Conservation (phyloP, 495 filamentous ascomycete genomes). For the Entonaema liquescens region DNA sequence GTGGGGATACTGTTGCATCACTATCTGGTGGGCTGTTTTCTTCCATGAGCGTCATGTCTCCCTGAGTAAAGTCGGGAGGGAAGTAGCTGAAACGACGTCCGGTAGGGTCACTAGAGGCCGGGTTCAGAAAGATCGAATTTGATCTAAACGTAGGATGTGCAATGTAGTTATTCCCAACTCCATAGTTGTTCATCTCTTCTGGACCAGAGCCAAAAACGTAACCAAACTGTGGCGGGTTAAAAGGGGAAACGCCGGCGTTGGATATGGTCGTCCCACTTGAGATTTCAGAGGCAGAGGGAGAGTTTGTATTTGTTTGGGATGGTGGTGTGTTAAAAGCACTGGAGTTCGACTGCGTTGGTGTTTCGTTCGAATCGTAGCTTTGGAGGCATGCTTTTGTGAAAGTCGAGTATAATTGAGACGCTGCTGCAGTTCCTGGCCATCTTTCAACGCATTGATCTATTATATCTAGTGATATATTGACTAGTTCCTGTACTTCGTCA, state of each 20-base stretch:
- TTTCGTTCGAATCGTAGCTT: constrained; percentile 74
- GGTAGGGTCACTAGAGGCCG: constrained; percentile 53
- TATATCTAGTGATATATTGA: constrained; percentile 75
- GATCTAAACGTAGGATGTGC: constrained; percentile 59
- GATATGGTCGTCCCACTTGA: constrained; percentile 38
- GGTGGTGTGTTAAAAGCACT: constrained; percentile 70
- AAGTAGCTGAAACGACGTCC: constrained; percentile 64
- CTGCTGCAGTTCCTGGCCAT: constrained; percentile 90
- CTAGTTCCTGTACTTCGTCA: constrained; percentile 74
- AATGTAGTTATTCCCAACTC: constrained; percentile 47
- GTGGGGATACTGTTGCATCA: constrained; percentile 41
- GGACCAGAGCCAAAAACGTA: constrained; percentile 59
- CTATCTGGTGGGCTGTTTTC: constrained; percentile 43
- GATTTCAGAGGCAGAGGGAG: constrained; percentile 52
- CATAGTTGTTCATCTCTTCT: constrained; percentile 52
- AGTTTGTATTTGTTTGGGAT: constrained; percentile 55
- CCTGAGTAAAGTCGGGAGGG: constrained; percentile 58
- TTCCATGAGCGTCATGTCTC: constrained; percentile 32
- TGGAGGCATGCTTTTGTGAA: constrained; percentile 84
- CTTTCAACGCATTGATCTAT: constrained; percentile 78
- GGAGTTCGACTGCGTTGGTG: constrained; percentile 58
- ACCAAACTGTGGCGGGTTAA: constrained; percentile 59
- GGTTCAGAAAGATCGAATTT: constrained; percentile 63
- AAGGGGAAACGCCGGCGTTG: constrained; percentile 39
- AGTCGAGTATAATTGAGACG: constrained; percentile 78